Evolutionary conservation across 1,284 basidiomycete species (phyloP), one percentile per base, ranked within the genome.

Genomic region (Cryptococcus depauperatus): DNA sequence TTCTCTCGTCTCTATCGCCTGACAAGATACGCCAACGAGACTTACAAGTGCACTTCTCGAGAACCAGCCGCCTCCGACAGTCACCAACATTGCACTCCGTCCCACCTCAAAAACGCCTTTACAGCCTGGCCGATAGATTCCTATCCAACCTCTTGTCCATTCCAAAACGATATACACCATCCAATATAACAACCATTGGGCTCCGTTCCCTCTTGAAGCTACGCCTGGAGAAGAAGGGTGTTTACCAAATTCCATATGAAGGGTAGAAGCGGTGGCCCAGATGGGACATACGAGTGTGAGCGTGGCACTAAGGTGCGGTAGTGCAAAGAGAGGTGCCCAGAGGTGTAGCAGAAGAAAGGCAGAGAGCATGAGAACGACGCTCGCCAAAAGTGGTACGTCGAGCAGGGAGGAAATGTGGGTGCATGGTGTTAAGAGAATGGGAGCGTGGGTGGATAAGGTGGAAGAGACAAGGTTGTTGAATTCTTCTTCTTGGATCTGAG

Each of bases 141-240:
- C 27, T 3, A 51, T 23, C 21, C 22, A 29, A 2, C 54, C 51
- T 41, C 48, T 50, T 13, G 35, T 19, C 35, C 48, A 28, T 4
- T 38, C 50, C 10, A 51, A 14, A 8, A 52, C 9, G 16, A 40
- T 29, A 37, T 51, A 58, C 9, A 51, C 16, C 7, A 47, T 41
- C 56, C 56, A 58, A 27, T 47, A 58, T 11, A 48, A 13, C 35
- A 47, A 29, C 54, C 49, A 58, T 32, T 58, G 56, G 6, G 46
- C 27, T 10, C 44, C 35, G 18, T 57, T 46, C 3, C 33, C 40
- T 8, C 42, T 37, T 13, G 13, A 8, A 16, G 43, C 41, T 14
- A 26, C 43, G 18, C 27, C 32, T 35, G 44, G 19, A 7, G 18
- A 19, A 4, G 7, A 10, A 8, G 16, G 14, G 23, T 46, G 21